phyloP scores from a whole-genome alignment of 768 basidiomycete species.

The Pholiota microspora region DNA sequence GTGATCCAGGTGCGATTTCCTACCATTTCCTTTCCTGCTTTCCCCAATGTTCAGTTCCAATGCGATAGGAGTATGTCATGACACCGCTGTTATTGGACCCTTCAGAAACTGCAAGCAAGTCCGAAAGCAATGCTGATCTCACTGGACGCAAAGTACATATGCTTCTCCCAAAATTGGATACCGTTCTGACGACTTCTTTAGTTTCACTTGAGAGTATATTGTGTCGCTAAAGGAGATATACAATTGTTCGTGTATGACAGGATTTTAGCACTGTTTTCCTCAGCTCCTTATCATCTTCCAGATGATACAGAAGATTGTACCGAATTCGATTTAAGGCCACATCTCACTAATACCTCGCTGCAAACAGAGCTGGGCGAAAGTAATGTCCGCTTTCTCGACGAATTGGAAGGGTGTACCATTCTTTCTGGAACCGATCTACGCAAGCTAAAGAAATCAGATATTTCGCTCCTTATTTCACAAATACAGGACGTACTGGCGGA shows the following conservation, averaged over 20 bases:
- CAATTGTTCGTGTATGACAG: conserved; percentile 79
- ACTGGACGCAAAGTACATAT: conserved; percentile 59
- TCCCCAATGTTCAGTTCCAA: conserved; percentile 2
- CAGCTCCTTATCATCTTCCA: conserved; percentile 58
- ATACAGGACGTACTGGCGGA: conserved; percentile 70
- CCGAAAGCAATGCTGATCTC: conserved; percentile 20
- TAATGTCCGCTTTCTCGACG: conserved; percentile 75
- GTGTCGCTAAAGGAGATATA: conserved; percentile 72
- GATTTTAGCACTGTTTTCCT: conserved; percentile 87
- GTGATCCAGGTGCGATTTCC: conserved; percentile 76
- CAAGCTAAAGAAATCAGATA: conserved; percentile 27
- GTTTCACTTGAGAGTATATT: conserved; percentile 95
- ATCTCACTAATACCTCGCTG: conserved; percentile 91
- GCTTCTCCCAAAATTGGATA: not conserved
- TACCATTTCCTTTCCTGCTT: not conserved
- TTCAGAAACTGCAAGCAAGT: conserved; percentile 35
- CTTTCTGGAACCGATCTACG: conserved; percentile 29
- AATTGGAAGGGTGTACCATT: conserved; percentile 67
- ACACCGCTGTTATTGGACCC: conserved; percentile 80
- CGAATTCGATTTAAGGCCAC: conserved; percentile 58
- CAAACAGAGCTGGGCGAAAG: conserved; percentile 68
- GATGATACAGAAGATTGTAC: conserved; percentile 20
- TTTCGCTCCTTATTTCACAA: conserved; percentile 46
- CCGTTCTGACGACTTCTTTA: conserved; percentile 27
- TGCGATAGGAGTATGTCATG: conserved; percentile 83